Evolutionary conservation across 495 filamentous ascomycete genomes (phyloP), one percentile per base, ranked within the genome.

Genomic region (Parmelia sp.): DNA sequence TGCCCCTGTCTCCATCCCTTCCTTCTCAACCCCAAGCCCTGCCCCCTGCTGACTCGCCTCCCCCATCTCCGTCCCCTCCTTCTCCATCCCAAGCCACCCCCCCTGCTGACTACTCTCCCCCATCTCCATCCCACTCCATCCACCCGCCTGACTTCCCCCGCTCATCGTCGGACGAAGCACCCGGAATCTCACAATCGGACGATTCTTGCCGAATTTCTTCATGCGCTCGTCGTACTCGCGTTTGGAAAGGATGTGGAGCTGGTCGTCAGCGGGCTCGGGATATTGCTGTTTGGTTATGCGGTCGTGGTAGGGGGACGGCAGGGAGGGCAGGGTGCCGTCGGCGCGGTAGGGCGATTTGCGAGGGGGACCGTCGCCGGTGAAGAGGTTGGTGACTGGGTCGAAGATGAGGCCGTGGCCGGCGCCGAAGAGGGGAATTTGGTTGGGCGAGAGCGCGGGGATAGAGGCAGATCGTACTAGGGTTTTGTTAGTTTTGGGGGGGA

Each of bases 331-430:
- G 29, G 51, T 55, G 49, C 62, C 62, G 40, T 64, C 63, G 5
- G 63, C 21, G 42, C 63, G 63, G 51, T 58, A 57, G 19, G 57
- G 42, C 2, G 39, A 44, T 9, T 31, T 35, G 36, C 64, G 64
- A 9, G 64, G 58, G 21, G 64, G 27, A 9, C 64, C 64, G 49
- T 66, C 64, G 58, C 64, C 64, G 56, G 39, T 37, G 45, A 66
- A 66, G 40, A 62, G 33, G 31, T 44, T 19, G 35, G 45, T 66
- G n/a, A 17, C 17, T 1, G 58, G 58, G 44, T 66, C 64, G 33
- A 49, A 62, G 58, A 62, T 62, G 10, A 62, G 17, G 57, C 64
- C 58, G 58, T 61, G 58, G 17, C 15, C 44, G 25, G 39, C 37
- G 33, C 64, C 64, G 25, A 44, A 62, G 57, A 66, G 25, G 5